Evolutionary conservation across 1,139 yeast species (phyloP).

Genomic region (Magnusiomyces sp.): DNA sequence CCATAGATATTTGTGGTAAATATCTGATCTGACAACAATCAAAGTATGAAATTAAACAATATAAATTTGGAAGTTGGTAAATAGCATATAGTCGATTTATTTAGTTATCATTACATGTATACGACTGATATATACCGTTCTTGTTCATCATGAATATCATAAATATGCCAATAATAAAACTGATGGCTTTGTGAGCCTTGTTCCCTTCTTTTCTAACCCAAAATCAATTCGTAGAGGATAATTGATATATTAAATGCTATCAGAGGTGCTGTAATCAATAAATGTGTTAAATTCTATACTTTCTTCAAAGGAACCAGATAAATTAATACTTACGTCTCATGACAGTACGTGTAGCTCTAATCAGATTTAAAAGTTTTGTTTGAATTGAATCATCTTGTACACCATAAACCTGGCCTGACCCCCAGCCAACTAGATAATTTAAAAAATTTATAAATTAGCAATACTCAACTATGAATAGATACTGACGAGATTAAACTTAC

Average conservation of each 20-base stretch:
- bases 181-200: too few species aligned
- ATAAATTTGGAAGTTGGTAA: too few species aligned
- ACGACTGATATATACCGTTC: too few species aligned
- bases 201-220: conserved; percentile 40
- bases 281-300: not conserved
- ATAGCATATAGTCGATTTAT: too few species aligned
- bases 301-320: not conserved
- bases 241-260: conserved; percentile 60
- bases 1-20: too few species aligned
- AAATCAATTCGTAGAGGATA: conserved; percentile 61
- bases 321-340: conserved; percentile 45
- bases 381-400: conserved; percentile 43
- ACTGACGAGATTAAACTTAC: conserved; percentile 32
- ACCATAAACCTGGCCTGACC: conserved; percentile 30
- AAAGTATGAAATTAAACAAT: too few species aligned
- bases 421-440: conserved; percentile 19
- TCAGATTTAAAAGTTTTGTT: conserved; percentile 51
- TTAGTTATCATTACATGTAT: too few species aligned
- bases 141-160: too few species aligned
- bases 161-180: too few species aligned
- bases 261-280: conserved; percentile 44
- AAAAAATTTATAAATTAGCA: conserved; percentile 23
- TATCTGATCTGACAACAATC: too few species aligned
- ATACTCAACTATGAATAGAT: conserved; percentile 2
- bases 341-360: conserved; percentile 67